Base-by-base conservation (phyloP, 1,284 basidiomycete genomes). In the Ceratorhiza oryzae-sativae region DNA sequence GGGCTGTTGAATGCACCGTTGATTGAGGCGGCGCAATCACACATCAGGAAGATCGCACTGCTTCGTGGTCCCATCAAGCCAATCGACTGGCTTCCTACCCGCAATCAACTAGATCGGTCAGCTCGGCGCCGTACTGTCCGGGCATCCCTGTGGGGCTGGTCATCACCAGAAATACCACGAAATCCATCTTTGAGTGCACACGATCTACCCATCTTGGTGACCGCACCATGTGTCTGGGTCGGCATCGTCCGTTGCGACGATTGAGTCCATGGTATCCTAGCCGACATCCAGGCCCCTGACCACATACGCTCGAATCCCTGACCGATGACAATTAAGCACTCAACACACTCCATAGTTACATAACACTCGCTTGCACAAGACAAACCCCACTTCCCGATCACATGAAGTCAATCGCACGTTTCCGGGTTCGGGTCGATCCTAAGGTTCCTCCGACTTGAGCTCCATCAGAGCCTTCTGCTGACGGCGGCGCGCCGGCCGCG, bases 381-480 rank as follows among this genome's bases (percentile, higher is more conserved):
- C 53, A 1, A 55, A 18, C 32, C 60, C 20, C 2, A 39, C n/a
- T 25, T n/a, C n/a, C 41, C 23, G 25, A 65, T 65, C 62, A 72
- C 71, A 72, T 55, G 39, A 72, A 72, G 30, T 72, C 71, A 46
- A 72, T 56, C 15, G 71, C 77, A 30, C 77, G 71, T 60, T 77
- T 77, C 27, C 77, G 3, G 48, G 78, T 58, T 53, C 76, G 53
- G 4, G 55, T 56, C 42, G 72, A 71, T 20, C 73, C 41, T 72
- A 39, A 39, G 8, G 36, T 13, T 39, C 36, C 36, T 39, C 36
- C 36, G 36, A 13, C 36, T 39, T 39, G 8, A 39, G 8, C 36
- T 39, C 36, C 36, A 39, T 13, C 13, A 13, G 36, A 13, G n/a
- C 73, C 46, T 27, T 62, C 32, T 70, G 60, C 34, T 32, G 39